phyloP scores from a whole-genome alignment of 768 basidiomycete genomes.

The Saitozyma sp. region DNA sequence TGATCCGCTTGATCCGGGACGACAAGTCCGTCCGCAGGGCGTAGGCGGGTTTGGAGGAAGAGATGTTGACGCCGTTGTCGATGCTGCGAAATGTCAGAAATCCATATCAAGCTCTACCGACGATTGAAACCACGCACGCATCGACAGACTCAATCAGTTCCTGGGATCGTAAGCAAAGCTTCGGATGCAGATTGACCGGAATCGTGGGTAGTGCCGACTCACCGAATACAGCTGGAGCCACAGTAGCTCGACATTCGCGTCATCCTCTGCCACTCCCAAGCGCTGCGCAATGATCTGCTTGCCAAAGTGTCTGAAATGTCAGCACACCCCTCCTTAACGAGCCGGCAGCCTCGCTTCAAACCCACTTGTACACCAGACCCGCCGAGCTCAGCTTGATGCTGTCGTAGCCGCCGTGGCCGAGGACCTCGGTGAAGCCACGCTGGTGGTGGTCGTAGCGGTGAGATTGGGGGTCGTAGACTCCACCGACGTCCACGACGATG shows the following conservation, averaged over 20 bases:
- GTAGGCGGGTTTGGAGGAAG: slow-evolving; percentile 66
- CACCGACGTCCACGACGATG: slow-evolving; percentile 96
- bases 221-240: slow-evolving; percentile 91
- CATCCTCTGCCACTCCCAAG: slow-evolving; percentile 58
- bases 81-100: slow-evolving; percentile 57
- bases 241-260: slow-evolving; percentile 68
- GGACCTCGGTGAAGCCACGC: slow-evolving; percentile 83
- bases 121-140: slow-evolving; percentile 21
- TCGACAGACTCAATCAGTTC: slow-evolving; percentile 91
- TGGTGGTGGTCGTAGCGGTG: slow-evolving; percentile 95
- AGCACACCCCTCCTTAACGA: neutral
- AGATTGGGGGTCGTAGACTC: slow-evolving; percentile 75
- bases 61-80: slow-evolving; percentile 91
- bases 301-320: slow-evolving; percentile 66
- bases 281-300: slow-evolving; percentile 74
- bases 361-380: slow-evolving; percentile 92
- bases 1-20: slow-evolving; percentile 76
- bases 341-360: slow-evolving; percentile 2
- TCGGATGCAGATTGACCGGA: neutral
- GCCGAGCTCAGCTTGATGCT: slow-evolving; percentile 87
- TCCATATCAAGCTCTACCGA: neutral
- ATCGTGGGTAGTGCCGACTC: slow-evolving; percentile 10
- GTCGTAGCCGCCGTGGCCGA: slow-evolving; percentile 67
- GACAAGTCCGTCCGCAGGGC: slow-evolving; percentile 78
- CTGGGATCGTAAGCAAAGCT: slow-evolving; percentile 52